Percentiles rank a stretch among this genome's conserved stretches.
Conservation (phyloP, 2,329 filamentous ascomycete species). For the Spiromastix sp. region DNA sequence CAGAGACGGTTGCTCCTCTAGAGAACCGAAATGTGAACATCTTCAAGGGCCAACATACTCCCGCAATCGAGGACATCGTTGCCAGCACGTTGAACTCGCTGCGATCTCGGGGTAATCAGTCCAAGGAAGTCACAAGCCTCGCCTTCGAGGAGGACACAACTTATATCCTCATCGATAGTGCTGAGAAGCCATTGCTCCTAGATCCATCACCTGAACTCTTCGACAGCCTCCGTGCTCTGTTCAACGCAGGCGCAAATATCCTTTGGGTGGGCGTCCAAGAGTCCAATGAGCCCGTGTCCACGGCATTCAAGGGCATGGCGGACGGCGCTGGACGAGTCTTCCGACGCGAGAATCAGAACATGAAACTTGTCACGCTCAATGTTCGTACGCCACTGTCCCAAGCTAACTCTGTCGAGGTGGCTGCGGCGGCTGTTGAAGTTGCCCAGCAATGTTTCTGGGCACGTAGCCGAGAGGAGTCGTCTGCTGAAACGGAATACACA, state of each 20-base stretch:
- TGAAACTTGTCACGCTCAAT: conserved; percentile 10
- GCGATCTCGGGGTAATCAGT: too few relatives aligned
- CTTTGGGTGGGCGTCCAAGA: conserved; percentile 7
- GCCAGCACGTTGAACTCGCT: too few relatives aligned
- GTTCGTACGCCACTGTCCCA: conserved; percentile 1
- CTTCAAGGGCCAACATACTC: too few relatives aligned
- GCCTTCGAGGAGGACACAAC: too few relatives aligned
- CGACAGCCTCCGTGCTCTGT: background rate
- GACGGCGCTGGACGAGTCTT: conserved; percentile 6
- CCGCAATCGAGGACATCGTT: too few relatives aligned
- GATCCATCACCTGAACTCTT: background rate
- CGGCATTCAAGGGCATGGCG: conserved; percentile 5
- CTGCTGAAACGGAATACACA: background rate
- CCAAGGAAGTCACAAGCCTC: too few relatives aligned
- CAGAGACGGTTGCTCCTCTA: too few relatives aligned
- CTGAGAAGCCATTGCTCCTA: background rate
- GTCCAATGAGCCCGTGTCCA: conserved; percentile 3
- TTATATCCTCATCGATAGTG: background rate
- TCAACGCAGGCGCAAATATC: background rate
- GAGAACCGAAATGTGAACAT: too few relatives aligned
- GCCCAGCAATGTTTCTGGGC: background rate
- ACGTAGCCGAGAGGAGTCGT: background rate
- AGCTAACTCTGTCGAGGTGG: background rate
- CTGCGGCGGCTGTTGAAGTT: background rate
- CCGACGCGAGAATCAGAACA: conserved; percentile 5